phyloP scores from a whole-genome alignment of 768 basidiomycete genomes.

The Boletus reticulatus region DNA sequence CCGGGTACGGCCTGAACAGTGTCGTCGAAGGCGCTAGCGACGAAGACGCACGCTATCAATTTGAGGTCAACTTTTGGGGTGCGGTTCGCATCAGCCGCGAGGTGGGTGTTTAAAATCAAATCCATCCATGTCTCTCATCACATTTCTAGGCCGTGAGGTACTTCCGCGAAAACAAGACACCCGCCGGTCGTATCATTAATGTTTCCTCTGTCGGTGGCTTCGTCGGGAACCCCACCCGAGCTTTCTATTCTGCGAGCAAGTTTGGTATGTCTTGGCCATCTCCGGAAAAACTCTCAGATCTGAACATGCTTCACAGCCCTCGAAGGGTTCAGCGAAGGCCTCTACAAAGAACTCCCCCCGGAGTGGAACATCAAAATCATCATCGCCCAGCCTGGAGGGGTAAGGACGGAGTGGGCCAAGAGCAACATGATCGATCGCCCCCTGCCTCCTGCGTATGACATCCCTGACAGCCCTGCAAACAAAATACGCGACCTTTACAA shows the following conservation, averaged over 20 bases:
- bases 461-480: slow-evolving; percentile 14
- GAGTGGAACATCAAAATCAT: slow-evolving; percentile 30
- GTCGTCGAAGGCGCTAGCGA: slow-evolving; percentile 29
- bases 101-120: slow-evolving; percentile 3
- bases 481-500: slow-evolving; percentile 12
- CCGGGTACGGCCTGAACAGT: slow-evolving; percentile 20
- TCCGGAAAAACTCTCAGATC: neutral
- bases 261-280: slow-evolving; percentile 10
- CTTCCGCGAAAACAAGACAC: slow-evolving; percentile 30
- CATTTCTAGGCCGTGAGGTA: slow-evolving; percentile 21
- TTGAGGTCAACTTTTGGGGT: slow-evolving; percentile 37
- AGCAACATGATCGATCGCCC: slow-evolving; percentile 13
- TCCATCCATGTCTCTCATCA: neutral
- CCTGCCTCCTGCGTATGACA: slow-evolving; percentile 15
- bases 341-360: slow-evolving; percentile 21
- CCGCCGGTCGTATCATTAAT: slow-evolving; percentile 23
- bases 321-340: slow-evolving; percentile 26
- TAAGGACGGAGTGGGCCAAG: slow-evolving; percentile 22
- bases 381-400: slow-evolving; percentile 19
- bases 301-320: slow-evolving; percentile 10
- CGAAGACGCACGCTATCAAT: slow-evolving; percentile 24
- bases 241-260: slow-evolving; percentile 22
- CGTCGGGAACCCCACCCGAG: slow-evolving; percentile 11
- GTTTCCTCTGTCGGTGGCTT: slow-evolving; percentile 22
- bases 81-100: slow-evolving; percentile 21